phyloP scores from a whole-genome alignment of 1,284 basidiomycete species.

The Ustilago nuda region DNA sequence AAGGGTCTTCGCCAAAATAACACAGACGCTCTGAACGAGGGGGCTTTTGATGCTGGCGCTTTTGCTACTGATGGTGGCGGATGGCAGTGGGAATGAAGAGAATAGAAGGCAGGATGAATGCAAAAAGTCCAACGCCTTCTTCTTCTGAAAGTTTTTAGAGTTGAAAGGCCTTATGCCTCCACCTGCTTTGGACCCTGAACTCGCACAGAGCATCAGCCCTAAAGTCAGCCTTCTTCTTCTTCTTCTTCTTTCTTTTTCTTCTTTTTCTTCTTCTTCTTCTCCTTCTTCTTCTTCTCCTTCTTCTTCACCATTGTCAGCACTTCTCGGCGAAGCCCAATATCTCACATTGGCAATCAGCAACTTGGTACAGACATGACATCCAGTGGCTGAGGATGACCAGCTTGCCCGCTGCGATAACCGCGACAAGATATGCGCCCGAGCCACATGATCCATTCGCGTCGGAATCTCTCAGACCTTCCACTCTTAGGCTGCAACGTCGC shows the following conservation, averaged over 20 bases:
- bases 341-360: not conserved
- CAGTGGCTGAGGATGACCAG: not conserved
- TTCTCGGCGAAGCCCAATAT: not conserved
- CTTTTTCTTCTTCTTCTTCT: not conserved
- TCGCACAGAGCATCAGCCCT: not conserved
- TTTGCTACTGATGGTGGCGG: not conserved
- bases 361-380: not conserved
- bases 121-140: slow-evolving; percentile 1
- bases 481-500: slow-evolving; percentile 28
- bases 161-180: slow-evolving; percentile 9
- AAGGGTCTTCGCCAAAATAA: not conserved
- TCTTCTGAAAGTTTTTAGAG: slow-evolving; percentile 11
- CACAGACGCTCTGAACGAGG: not conserved
- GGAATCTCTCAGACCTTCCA: slow-evolving; percentile 14
- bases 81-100: not conserved
- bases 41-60: not conserved
- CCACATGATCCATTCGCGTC: slow-evolving; percentile 19
- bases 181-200: slow-evolving; percentile 19
- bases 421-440: not conserved
- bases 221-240: not conserved
- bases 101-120: not conserved
- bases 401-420: not conserved
- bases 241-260: not conserved
- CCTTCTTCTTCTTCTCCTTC: not conserved
- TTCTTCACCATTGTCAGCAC: not conserved